Base-by-base conservation (phyloP, 768 basidiomycete genomes). In the Sarcomyxa edulis region DNA sequence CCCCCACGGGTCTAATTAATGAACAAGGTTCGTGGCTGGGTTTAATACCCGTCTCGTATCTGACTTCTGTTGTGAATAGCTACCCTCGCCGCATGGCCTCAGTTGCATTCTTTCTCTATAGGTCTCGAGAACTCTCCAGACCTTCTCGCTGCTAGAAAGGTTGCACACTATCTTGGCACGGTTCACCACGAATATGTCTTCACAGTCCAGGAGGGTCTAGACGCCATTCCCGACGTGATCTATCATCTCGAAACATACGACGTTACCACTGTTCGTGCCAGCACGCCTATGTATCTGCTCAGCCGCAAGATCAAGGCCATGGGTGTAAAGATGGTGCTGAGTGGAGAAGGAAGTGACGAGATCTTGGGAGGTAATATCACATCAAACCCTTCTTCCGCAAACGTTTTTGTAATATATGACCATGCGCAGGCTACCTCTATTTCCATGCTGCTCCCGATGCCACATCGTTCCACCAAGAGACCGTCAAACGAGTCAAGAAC, bases 261-360 rank as follows among this genome's bases (percentile, higher is more conserved):
- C 59, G 96, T 99, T 41, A 99, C 96, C 20, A 99, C 96, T 26
- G 90, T 97, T 34, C 84, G 96, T 33, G 96, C 96, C 7, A 91
- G 87, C 52, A 97, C 94, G 4, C 96, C 96, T 3, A 99, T 99
- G 96, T 98, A 98, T 63, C 81, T 99, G 20, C 78, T 99, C 43
- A 91, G 87, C 57, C 77, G 96, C 34, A 98, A 99, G 68, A 94
- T 99, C 69, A 99, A 98, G 67, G 95, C 96, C 4, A 97, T 92
- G 89, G 96, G 96, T 42, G 96, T 99, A 37, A 99, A 99, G 69
- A 99, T 99, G 96, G 96, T 99, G 11, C 72, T 98, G 24, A 90
- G 86, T 47, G 96, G 96, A 12, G 96, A 99, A 63, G 96, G 96
- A 26, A 91, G 88, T 46, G 96, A 99, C 51, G 96, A 99, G 63